Percentiles rank a stretch among this genome's conserved stretches.
Conservation (phyloP, 2,329 filamentous ascomycete species). For the Tolypocladium sp. region DNA sequence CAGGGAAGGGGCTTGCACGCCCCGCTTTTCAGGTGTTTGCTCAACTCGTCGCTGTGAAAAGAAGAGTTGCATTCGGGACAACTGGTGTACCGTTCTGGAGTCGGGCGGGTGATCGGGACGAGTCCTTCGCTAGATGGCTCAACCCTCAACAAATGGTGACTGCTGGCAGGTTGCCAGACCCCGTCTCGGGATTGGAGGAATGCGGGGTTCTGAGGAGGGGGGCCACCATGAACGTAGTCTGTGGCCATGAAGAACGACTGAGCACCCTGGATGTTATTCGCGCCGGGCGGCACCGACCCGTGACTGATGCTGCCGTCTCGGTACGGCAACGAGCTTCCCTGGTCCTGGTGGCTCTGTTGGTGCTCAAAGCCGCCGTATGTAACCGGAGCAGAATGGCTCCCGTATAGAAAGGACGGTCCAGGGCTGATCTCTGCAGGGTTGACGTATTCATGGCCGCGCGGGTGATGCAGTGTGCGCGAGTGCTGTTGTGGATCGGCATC, state of each 20-base stretch:
- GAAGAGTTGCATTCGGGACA: constrained; percentile 5
- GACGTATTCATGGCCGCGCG: background rate
- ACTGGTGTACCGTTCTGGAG: constrained; percentile 40
- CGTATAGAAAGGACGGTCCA: background rate
- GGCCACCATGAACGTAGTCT: background rate
- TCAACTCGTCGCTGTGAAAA: background rate
- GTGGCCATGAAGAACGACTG: background rate
- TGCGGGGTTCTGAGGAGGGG: background rate
- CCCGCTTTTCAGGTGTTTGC: background rate
- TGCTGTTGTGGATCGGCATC: background rate
- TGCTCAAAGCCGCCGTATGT: background rate
- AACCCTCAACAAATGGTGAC: background rate
- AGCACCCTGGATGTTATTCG: background rate
- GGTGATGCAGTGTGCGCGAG: background rate
- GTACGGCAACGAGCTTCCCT: background rate
- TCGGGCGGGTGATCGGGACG: background rate
- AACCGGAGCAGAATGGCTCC: background rate
- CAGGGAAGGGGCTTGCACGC: constrained; percentile 55
- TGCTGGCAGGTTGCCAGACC: background rate
- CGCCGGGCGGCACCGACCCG: background rate
- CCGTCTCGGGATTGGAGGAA: background rate
- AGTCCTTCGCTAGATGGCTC: background rate
- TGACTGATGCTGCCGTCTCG: background rate
- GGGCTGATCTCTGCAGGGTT: background rate
- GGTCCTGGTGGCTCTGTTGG: background rate